A percentile compares a stretch with the other conserved stretches of the same genome.
Conservation (phyloP, 2,329 filamentous ascomycete species). For the Trichoderma lentiforme region DNA sequence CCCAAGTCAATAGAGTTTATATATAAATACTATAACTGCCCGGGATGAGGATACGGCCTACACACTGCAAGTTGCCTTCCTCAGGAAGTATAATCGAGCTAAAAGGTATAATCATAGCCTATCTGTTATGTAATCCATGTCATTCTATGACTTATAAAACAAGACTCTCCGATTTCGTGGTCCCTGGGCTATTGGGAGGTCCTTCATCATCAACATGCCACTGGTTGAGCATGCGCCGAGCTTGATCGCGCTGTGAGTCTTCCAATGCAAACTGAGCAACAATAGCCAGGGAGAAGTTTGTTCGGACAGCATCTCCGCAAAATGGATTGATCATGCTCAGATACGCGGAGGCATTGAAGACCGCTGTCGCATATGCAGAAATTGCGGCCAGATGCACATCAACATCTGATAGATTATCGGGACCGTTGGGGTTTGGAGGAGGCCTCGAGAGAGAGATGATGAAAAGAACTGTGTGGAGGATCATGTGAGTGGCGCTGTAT, state of each 20-base stretch:
- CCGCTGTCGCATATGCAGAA: background rate
- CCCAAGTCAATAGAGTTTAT: background rate
- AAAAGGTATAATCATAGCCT: background rate
- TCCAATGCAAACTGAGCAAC: constrained; percentile 8
- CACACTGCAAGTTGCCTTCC: background rate
- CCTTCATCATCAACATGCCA: background rate
- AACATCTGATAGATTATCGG: background rate
- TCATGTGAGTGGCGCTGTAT: background rate
- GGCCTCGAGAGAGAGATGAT: background rate
- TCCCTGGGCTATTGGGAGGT: background rate
- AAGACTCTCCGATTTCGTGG: background rate
- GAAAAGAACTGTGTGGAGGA: constrained; percentile 6
- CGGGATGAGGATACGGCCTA: background rate
- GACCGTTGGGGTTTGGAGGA: background rate
- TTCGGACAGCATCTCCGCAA: constrained; percentile 3
- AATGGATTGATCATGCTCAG: constrained; percentile 4
- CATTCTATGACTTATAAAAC: background rate
- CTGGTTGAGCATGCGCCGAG: background rate
- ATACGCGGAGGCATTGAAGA: background rate
- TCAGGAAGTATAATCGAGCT: background rate
- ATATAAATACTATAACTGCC: background rate
- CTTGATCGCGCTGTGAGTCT: constrained; percentile 7
- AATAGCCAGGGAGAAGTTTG: background rate
- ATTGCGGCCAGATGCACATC: background rate
- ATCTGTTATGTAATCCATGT: background rate